These are phyloP conservation scores for Alternaria dauci DNA, from an alignment of 2,329 filamentous ascomycete genomes.

Conservation along the genomic window DNA sequence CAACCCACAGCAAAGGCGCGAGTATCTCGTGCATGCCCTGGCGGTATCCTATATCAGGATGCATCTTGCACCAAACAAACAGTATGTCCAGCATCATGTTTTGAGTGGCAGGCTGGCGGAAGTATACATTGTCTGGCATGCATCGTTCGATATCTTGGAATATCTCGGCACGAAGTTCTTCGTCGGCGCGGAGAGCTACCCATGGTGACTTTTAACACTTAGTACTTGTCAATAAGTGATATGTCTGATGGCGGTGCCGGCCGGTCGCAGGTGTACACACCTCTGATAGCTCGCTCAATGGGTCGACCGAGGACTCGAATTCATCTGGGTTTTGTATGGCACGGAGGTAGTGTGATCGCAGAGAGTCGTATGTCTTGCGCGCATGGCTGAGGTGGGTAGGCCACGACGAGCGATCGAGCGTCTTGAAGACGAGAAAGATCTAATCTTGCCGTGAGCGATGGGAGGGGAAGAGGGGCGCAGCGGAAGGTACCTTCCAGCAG, in stretches of 20 bases:
- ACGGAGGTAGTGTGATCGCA: slow-evolving; percentile 77
- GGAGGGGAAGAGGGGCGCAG: neutral
- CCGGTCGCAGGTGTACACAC: slow-evolving; percentile 53
- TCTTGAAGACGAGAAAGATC: slow-evolving; percentile 82
- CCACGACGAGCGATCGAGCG: slow-evolving; percentile 73
- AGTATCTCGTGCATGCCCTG: slow-evolving; percentile 98
- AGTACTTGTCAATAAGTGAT: slow-evolving; percentile 55
- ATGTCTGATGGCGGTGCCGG: slow-evolving; percentile 29
- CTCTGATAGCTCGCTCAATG: slow-evolving; percentile 81
- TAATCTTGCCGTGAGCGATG: slow-evolving; percentile 47
- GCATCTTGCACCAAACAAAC: slow-evolving; percentile 93
- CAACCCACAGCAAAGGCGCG: slow-evolving; percentile 84
- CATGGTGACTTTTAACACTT: slow-evolving; percentile 79
- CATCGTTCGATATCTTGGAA: slow-evolving; percentile 91
- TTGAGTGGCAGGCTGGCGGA: slow-evolving; percentile 81
- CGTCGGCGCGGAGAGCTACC: slow-evolving; percentile 85
- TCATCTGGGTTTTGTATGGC: slow-evolving; percentile 87
- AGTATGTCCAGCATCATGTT: slow-evolving; percentile 84
- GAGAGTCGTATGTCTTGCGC: slow-evolving; percentile 75
- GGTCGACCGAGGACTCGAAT: slow-evolving; percentile 77
- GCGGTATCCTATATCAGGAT: slow-evolving; percentile 88
- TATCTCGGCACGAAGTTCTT: slow-evolving; percentile 85
- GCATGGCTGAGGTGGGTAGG: slow-evolving; percentile 70
- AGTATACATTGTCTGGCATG: slow-evolving; percentile 89
- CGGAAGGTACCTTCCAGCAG: slow-evolving; percentile 80